phyloP scores from a whole-genome alignment of 805 yeast species.

The Wickerhamomyces xylosicus region DNA sequence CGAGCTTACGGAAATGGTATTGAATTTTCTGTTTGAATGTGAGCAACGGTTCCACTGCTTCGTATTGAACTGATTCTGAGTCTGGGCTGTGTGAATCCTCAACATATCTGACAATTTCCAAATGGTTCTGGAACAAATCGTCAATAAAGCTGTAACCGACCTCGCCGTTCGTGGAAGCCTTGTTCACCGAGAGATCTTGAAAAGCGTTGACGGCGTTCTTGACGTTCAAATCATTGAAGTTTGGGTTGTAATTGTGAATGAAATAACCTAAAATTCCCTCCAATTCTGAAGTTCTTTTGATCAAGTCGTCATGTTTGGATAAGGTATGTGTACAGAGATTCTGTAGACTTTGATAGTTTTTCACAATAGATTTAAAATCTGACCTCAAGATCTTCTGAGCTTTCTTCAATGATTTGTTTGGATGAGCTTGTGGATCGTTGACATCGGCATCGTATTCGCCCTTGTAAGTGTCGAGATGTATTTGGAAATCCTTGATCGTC shows the following conservation, averaged over 20 bases:
- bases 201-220: slow-evolving; percentile 45
- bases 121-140: slow-evolving; percentile 1
- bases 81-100: background rate
- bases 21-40: slow-evolving; percentile 5
- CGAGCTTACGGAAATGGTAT: slow-evolving; percentile 4
- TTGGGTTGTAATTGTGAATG: slow-evolving; percentile 53
- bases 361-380: background rate
- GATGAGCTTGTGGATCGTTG: background rate
- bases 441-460: slow-evolving; percentile 2
- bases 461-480: slow-evolving; percentile 5
- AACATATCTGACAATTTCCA: slow-evolving; percentile 1
- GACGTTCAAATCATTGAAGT: slow-evolving; percentile 68
- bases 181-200: slow-evolving; percentile 30
- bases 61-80: background rate
- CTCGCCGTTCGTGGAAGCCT: background rate
- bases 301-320: slow-evolving; percentile 7
- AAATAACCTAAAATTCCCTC: slow-evolving; percentile 36
- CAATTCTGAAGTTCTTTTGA: slow-evolving; percentile 21
- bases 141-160: background rate
- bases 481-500: slow-evolving; percentile 39
- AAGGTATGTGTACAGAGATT: slow-evolving; percentile 2
- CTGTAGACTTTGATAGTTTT: slow-evolving; percentile 1
- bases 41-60: background rate
- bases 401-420: background rate
- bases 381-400: background rate